A percentile compares a stretch with the other conserved stretches of the same genome.
These are phyloP conservation scores for Camptophora hylomeconis DNA, from an alignment of 2,329 filamentous ascomycete genomes.

Conservation along the genomic window DNA sequence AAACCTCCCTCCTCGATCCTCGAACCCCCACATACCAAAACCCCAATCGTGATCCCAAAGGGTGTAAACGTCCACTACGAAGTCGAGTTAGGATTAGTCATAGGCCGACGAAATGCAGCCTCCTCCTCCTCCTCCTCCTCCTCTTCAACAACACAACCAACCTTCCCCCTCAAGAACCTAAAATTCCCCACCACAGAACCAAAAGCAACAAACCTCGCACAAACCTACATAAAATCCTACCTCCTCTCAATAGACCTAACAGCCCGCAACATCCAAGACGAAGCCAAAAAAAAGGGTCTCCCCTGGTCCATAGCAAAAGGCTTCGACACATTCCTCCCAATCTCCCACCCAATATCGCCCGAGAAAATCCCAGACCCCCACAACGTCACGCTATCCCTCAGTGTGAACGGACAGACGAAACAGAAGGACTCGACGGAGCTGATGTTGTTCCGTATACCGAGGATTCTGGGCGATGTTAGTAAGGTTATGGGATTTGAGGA, in stretches of 20 bases:
- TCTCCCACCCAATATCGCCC: constrained; percentile 72
- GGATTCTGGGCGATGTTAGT: constrained; percentile 80
- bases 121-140: neutral
- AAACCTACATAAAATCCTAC: constrained; percentile 76
- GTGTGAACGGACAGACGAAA: constrained; percentile 63
- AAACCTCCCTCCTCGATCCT: constrained; percentile 85
- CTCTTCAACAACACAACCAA: constrained; percentile 22
- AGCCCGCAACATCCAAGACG: constrained; percentile 84
- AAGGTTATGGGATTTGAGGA: constrained; percentile 87
- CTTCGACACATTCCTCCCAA: constrained; percentile 91
- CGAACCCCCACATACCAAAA: constrained; percentile 49
- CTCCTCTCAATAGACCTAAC: constrained; percentile 95
- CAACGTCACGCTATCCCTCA: constrained; percentile 72
- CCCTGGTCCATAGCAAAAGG: constrained; percentile 96
- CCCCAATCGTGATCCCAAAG: constrained; percentile 67
- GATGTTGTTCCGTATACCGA: constrained; percentile 86
- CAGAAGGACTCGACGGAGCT: constrained; percentile 84
- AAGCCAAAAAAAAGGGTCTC: constrained; percentile 92
- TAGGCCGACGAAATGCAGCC: constrained; percentile 26
- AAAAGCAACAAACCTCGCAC: constrained; percentile 51
- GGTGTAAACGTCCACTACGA: constrained; percentile 88
- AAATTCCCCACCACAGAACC: constrained; percentile 31
- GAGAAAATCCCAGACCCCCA: constrained; percentile 73
- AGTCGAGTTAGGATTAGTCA: constrained; percentile 81
- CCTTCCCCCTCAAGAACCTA: constrained; percentile 65